phyloP scores from a whole-genome alignment of 2,329 filamentous ascomycete species.

The Phyllosticta citriasiana region DNA sequence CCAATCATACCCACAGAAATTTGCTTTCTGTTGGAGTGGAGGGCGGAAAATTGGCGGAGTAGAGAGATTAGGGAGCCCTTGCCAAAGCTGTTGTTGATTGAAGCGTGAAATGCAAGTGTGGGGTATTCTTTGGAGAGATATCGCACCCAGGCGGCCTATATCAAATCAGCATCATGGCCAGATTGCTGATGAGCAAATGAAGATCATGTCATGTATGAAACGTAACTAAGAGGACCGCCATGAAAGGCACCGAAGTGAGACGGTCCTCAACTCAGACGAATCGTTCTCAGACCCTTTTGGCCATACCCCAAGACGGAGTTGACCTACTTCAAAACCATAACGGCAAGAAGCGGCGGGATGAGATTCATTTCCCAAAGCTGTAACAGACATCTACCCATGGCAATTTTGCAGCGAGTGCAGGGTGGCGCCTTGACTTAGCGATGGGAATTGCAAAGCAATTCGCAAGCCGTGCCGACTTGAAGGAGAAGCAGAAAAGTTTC shows the following conservation, averaged over 20 bases:
- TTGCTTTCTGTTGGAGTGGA: conserved; percentile 87
- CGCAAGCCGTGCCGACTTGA: not conserved
- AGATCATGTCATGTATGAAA: conserved; percentile 62
- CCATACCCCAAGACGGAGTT: conserved; percentile 78
- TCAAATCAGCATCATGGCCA: conserved; percentile 18
- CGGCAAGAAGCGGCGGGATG: conserved; percentile 56
- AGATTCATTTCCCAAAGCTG: conserved; percentile 93
- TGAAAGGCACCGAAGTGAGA: conserved; percentile 51
- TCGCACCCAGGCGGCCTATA: conserved; percentile 84
- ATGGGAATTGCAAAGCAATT: conserved; percentile 41
- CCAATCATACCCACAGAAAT: conserved; percentile 84
- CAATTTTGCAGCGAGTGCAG: conserved; percentile 44
- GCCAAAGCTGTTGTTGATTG: conserved; percentile 90
- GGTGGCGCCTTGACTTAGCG: conserved; percentile 85
- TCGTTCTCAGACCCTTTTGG: conserved; percentile 69
- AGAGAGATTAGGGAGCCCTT: conserved; percentile 91
- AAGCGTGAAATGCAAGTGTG: conserved; percentile 88
- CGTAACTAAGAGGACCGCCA: conserved; percentile 98
- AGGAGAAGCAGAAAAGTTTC: conserved; percentile 1
- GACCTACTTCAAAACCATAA: conserved; percentile 58
- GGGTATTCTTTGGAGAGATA: conserved; percentile 82
- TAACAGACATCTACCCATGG: conserved; percentile 89
- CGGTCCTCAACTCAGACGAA: conserved; percentile 97
- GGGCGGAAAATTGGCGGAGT: conserved; percentile 79
- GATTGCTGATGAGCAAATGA: conserved; percentile 21